Evolutionary conservation across 305 asterid genomes (phyloP), one percentile per base, ranked within the genome.

Genomic region (Coffea humblotiana): DNA sequence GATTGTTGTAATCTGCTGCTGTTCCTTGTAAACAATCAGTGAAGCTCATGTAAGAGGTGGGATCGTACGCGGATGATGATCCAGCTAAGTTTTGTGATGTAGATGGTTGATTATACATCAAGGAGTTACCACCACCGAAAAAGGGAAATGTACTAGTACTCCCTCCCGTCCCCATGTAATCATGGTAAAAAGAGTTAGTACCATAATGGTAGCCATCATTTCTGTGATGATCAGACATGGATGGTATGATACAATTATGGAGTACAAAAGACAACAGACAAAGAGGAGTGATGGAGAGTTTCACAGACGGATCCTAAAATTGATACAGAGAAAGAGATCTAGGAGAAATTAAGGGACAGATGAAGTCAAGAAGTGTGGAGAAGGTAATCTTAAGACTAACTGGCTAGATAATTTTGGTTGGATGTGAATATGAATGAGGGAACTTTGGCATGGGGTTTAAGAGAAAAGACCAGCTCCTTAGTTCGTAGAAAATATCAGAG

Each of bases 221-320:
- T 84, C 75, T 79, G 43, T 87, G 65, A 65, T 77, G 86, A 79
- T 81, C 70, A 83, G 97, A 91, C 96, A 93, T 84, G 74, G 73
- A 32, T 27, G 48, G 61, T 45, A 43, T 19, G 6, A 13, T 51
- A 60, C 12, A 25, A 19, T 21, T 11, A 48, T 47, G 18, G 23
- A n/a, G 32, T 23, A 64, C 23, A 37, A 61, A 72, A 37, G 18
- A 71, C 37, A 82, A 81, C 71, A 68, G 18, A 71, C n/a, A 27
- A 18, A 54, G 74, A 70, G n/a, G 47, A 32, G 52, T 3, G 18
- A 43, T 40, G 45, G 51, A 54, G 15, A 74, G 43, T 4, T 15
- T 3, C 14, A 23, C 27, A 35, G 49, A 68, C 4, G 0, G 25
- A n/a, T 8, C 0, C 43, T 3, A 4, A 37, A 4, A 37, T 4